Evolutionary conservation across 1,139 yeast genomes (phyloP), one percentile per base, ranked within the genome.

Genomic region (Blastobotrys indianensis): DNA sequence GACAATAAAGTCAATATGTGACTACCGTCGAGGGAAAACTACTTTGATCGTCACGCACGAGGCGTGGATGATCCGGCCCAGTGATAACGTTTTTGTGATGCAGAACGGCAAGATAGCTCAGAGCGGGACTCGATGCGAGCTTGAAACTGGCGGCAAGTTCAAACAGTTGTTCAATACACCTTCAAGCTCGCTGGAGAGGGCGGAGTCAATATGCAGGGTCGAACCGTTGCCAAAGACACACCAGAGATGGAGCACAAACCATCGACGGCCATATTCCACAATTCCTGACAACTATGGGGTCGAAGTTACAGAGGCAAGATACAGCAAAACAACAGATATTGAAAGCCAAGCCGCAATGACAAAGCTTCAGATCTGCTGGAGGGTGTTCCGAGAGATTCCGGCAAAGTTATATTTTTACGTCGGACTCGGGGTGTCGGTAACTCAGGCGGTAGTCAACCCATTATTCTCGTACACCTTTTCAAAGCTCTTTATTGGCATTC

Each of bases 11-110:
- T 70, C 72, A 0, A 69, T 90, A 11, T 73, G 76, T 49, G 46
- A 53, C 9, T 82, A 87, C 83, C 75, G 97, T 55, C 48, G 53
- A 3, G 80, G 77, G 1, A 82, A 76, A 53, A 85, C 96, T 0
- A 88, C 97, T 0, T 73, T 92, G 10, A 67, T 86, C 3, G 74
- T 92, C 37, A 85, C 97, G 0, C 98, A 92, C 61, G 90, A 88
- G 41, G 64, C 77, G 23, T 60, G 70, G 9, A 79, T 78, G 37
- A 81, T 90, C 16, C 63, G 66, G 0, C 58, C 66, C 1, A 64
- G 71, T 17, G 94, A 85, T 58, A 65, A 67, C 46, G 78, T 86
- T 0, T 69, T 76, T 40, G 54, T 80, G 10, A 63, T 90, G 63
- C 76, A 79, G 35, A 62, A 73, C 36, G 96, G 96, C 0, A 39